A percentile compares a stretch with the other conserved stretches of the same genome.
These are phyloP conservation scores for Spathaspora passalidarum DNA, from an alignment of 805 yeast genomes.

Conservation along the genomic window DNA sequence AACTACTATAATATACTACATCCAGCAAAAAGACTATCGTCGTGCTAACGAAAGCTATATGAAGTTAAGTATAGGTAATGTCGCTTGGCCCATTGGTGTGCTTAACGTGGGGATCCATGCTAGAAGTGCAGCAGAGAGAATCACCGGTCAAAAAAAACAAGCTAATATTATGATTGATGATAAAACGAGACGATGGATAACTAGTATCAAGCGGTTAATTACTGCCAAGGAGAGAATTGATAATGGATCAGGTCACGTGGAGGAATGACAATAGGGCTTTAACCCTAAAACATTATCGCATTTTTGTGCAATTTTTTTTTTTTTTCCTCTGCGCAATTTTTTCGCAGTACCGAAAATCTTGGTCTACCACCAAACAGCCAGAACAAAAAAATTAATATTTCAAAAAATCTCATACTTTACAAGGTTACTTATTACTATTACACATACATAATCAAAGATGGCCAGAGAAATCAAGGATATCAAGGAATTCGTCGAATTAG, in stretches of 20 bases:
- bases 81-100: slow-evolving; percentile 92
- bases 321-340: background rate
- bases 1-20: slow-evolving; percentile 54
- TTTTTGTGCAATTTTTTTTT: background rate
- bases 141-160: slow-evolving; percentile 44
- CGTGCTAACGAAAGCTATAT: slow-evolving; percentile 68
- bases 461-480: slow-evolving; percentile 84
- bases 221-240: slow-evolving; percentile 33
- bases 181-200: slow-evolving; percentile 70
- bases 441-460: slow-evolving; percentile 7
- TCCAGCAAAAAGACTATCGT: slow-evolving; percentile 52
- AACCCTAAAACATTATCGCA: background rate
- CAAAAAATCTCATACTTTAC: background rate
- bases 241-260: slow-evolving; percentile 4
- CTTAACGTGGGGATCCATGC: slow-evolving; percentile 76
- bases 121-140: slow-evolving; percentile 58
- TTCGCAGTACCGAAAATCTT: background rate
- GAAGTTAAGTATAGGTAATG: slow-evolving; percentile 78
- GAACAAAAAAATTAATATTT: background rate
- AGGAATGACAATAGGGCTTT: background rate
- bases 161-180: slow-evolving; percentile 83
- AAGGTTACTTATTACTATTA: background rate
- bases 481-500: slow-evolving; percentile 95
- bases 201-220: slow-evolving; percentile 70
- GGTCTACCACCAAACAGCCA: background rate